Percentiles rank a stretch among this genome's conserved stretches.
Conservation (phyloP, 225 moss, liverwort and hornwort genomes). For the Bryoerythrophyllum caledonicum region DNA sequence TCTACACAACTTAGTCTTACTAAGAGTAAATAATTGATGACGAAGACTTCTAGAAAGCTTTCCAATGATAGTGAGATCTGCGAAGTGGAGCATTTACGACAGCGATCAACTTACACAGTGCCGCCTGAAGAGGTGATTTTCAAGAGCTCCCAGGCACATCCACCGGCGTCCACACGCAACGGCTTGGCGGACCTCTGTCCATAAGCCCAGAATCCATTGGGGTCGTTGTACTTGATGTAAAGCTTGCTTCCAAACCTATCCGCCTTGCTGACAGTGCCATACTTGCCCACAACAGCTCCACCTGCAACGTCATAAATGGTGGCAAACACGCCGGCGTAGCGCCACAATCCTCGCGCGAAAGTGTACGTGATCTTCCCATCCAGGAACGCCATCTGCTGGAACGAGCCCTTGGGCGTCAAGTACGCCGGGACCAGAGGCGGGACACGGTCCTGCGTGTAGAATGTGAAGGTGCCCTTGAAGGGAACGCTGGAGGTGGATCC, state of each 20-base stretch:
- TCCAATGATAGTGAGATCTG: no score
- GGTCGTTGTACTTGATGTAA: slow-evolving; percentile 12
- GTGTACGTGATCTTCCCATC: slow-evolving; percentile 36
- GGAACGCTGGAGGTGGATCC: slow-evolving; percentile 15
- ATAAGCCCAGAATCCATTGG: slow-evolving; percentile 44
- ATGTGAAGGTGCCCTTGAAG: slow-evolving; percentile 29
- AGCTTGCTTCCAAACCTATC: slow-evolving; percentile 40
- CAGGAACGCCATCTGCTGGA: slow-evolving; percentile 30
- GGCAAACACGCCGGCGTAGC: slow-evolving; percentile 19
- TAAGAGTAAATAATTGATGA: no score
- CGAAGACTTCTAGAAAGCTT: no score
- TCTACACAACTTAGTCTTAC: no score
- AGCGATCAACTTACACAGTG: slow-evolving; percentile 23
- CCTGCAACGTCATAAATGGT: slow-evolving; percentile 33
- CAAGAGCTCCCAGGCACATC: slow-evolving; percentile 34
- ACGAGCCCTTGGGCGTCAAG: slow-evolving; percentile 21
- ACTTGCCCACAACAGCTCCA: slow-evolving; percentile 34
- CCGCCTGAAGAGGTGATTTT: slow-evolving; percentile 39
- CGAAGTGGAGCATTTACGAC: no score
- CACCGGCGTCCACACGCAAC: slow-evolving; percentile 10
- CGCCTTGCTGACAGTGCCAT: slow-evolving; percentile 13
- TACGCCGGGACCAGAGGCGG: slow-evolving; percentile 27
- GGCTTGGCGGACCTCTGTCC: slow-evolving; percentile 27
- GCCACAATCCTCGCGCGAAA: slow-evolving; percentile 23
- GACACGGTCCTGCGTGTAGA: slow-evolving; percentile 40